Base-by-base conservation (phyloP, 139 green algal genomes). In the Chlorella vulgaris region DNA sequence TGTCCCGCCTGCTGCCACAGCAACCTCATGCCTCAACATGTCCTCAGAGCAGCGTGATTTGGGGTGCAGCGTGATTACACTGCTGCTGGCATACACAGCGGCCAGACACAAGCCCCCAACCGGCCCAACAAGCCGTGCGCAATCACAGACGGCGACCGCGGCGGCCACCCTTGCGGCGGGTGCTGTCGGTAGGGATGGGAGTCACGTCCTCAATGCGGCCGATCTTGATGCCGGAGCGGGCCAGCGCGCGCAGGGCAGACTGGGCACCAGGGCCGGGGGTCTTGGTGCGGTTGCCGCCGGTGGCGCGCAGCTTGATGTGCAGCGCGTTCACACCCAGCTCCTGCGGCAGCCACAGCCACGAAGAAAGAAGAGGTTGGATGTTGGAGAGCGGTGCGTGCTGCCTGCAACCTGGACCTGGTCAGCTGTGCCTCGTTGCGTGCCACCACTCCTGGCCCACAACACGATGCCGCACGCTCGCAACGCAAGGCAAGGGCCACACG, bases 181-280 rank as follows among this genome's bases (percentile, higher is more conserved):
- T 99, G 88, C 85, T 93, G 89, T 99, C 97, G 58, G 96, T 98
- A 70, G 97, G 97, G 87, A 98, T 98, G 82, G 97, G 97, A n/a
- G 97, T 99, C 50, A 99, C 97, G 86, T 99, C 96, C 94, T 99
- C 96, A 83, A 99, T 99, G 82, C 97, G 93, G 50, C 97, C 97
- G 85, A 99, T 99, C 91, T 99, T 99, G 86, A 99, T 95, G 79
- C 97, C 97, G 6, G 96, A 92, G 81, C 97, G 97, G n/a, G 97
- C 97, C 69, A 99, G 91, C 31, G 97, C 97, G 43, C 97, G 93
- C 76, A 99, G 94, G 1, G 97, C 97, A 40, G 92, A 97, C 93
- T 99, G 97, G 65, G 96, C 97, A 61, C 94, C 97, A 33, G 97
- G 97, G 69, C 97, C 97, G 38, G 97, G 97, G 51, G 95, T 99